Evolutionary conservation across 2,329 filamentous ascomycete species (phyloP).

Genomic region (Tothia fuscella): DNA sequence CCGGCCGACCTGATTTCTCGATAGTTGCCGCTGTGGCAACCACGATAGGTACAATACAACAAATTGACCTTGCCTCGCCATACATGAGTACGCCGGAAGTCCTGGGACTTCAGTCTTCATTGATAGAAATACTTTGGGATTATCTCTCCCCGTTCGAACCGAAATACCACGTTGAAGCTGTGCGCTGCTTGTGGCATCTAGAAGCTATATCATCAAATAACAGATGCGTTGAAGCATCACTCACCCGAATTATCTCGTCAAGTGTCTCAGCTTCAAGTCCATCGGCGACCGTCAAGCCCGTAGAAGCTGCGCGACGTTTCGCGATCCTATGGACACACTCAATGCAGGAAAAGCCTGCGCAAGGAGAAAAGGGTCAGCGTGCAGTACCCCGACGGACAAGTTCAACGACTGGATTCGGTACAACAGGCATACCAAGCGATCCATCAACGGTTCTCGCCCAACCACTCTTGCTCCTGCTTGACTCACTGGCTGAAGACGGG

Average conservation of each 20-base stretch:
- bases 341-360: conserved; percentile 24
- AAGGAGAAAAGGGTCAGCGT: conserved; percentile 3
- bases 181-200: conserved; percentile 74
- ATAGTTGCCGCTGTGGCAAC: conserved; percentile 15
- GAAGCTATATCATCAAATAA: conserved; percentile 59
- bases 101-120: conserved; percentile 50
- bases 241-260: conserved; percentile 51
- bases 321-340: conserved; percentile 73
- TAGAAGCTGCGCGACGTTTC: conserved; percentile 56
- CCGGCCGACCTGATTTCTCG: conserved; percentile 2
- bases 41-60: conserved; percentile 23
- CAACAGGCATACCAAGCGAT: conserved; percentile 3
- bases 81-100: conserved; percentile 33
- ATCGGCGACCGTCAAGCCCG: conserved; percentile 8
- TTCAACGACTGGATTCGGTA: conserved; percentile 16
- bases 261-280: background rate
- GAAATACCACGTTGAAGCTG: conserved; percentile 90
- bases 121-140: conserved; percentile 65
- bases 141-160: conserved; percentile 72
- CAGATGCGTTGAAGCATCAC: conserved; percentile 68
- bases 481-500: conserved; percentile 60
- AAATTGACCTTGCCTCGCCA: conserved; percentile 16
- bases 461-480: conserved; percentile 70
- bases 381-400: background rate
- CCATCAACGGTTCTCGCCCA: conserved; percentile 48